A percentile compares a stretch with the other conserved stretches of the same genome.
phyloP scores from a whole-genome alignment of 176 grass and related monocot species.

The Eragrostis nindensis region DNA sequence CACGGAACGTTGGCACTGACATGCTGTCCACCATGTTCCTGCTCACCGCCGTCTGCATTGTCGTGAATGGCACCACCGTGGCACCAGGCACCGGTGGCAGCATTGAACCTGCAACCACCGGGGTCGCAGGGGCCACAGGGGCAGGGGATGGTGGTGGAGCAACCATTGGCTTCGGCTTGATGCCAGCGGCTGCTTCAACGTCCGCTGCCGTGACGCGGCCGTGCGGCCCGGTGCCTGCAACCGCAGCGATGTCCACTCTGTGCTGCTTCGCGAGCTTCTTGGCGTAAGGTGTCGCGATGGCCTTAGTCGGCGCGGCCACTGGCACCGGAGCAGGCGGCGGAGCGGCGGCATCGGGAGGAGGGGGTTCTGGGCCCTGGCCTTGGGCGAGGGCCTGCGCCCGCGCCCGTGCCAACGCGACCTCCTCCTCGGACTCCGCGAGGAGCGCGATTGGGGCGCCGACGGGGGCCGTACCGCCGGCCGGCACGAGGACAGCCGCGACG shows the following conservation, averaged over 20 bases:
- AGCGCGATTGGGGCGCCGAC: conserved; percentile 89
- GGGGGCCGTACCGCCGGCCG: conserved; percentile 65
- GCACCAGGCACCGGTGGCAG: conserved; percentile 57
- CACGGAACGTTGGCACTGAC: conserved; percentile 73
- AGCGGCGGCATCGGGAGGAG: conserved; percentile 25
- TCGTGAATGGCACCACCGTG: conserved; percentile 70
- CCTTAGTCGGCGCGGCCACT: conserved; percentile 46
- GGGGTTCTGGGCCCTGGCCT: conserved; percentile 5
- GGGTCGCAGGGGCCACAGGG: conserved; percentile 15
- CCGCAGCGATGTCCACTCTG: conserved; percentile 58
- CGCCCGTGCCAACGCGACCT: conserved; percentile 58
- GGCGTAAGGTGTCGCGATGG: conserved; percentile 61
- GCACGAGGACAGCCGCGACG: conserved; percentile 72
- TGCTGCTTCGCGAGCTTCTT: conserved; percentile 90
- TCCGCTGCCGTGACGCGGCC: conserved; percentile 73
- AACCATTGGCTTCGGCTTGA: conserved; percentile 52
- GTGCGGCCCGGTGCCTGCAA: conserved; percentile 61
- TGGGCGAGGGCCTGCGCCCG: conserved; percentile 62
- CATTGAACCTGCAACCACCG: conserved; percentile 5
- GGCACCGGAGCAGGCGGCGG: conserved; percentile 30
- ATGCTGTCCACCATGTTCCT: conserved; percentile 97
- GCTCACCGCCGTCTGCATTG: conserved; percentile 82
- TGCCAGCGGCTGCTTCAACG: conserved; percentile 71
- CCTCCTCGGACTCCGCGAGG: conserved; percentile 88
- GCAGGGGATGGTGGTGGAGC: conserved; percentile 24